Base-by-base conservation (phyloP, 2,329 filamentous ascomycete genomes). In the Lecanicillium sp. region DNA sequence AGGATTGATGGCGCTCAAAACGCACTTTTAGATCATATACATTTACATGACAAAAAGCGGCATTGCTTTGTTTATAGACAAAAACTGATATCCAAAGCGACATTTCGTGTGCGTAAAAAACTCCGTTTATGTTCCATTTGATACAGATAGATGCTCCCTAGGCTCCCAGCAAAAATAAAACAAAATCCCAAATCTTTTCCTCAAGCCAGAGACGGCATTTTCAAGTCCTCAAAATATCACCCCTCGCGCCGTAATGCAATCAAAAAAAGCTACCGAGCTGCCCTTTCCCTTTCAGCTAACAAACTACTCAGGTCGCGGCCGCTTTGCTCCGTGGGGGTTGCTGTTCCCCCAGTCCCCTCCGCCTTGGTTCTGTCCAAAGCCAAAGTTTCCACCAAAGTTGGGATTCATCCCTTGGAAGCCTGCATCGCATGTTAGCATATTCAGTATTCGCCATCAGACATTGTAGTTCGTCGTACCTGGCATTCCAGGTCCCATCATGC, bases 321-420 rank as follows among this genome's bases (percentile, higher is more conserved):
- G 72, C 65, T 92, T 92, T 4, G 81, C 79, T 20, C 84, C 84
- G 49, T 90, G 86, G 5, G 86, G 86, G 53, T 90, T 90, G 69
- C 22, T 25, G 11, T 25, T 25, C 22, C 84, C 85, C 61, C 78
- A 79, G 40, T 81, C 80, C 42, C 79, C 63, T 40, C 62, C 64
- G 34, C 60, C 59, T 46, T 72, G 71, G 50, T 69, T 63, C 42
- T 58, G 64, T 34, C 69, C 67, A 58, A 87, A 90, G 64, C 53
- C 55, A 10, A 87, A 88, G 42, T 71, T 77, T 28, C 81, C 77
- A 32, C 22, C 85, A 62, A 88, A 90, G 52, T 80, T 77, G 39
- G 74, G 71, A 53, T 77, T 77, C 65, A 81, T 79, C 44, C 71
- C 77, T 62, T 79, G 22, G 17, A 33, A 15, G 13, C 27, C n/a